phyloP scores from a whole-genome alignment of 768 basidiomycete genomes.

The Postia placenta region DNA sequence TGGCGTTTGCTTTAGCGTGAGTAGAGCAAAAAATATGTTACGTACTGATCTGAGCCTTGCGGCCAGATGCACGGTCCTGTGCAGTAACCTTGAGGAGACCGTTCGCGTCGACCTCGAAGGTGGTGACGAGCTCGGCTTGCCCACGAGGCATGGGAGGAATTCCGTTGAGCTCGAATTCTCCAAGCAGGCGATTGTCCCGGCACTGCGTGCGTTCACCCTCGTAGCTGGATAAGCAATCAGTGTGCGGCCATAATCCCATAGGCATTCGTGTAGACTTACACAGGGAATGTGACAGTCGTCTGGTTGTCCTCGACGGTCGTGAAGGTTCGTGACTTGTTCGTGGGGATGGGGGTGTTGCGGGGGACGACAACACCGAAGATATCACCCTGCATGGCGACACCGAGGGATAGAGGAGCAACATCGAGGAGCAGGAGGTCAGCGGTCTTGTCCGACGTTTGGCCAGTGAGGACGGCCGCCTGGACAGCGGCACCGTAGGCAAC shows the following conservation, averaged over 20 bases:
- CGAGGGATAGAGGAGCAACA: slow-evolving; percentile 95
- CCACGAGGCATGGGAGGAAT: slow-evolving; percentile 99
- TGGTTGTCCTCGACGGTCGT: slow-evolving; percentile 99
- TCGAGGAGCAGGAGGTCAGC: slow-evolving; percentile 97
- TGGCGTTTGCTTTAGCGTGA: background rate
- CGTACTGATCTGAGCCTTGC: slow-evolving; percentile 96
- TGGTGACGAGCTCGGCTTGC: slow-evolving; percentile 98
- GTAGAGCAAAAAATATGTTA: slow-evolving; percentile 10
- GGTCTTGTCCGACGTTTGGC: slow-evolving; percentile 98
- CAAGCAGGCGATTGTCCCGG: slow-evolving; percentile 97
- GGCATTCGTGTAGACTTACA: slow-evolving; percentile 41
- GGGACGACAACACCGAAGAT: slow-evolving; percentile 99
- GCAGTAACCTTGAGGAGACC: slow-evolving; percentile 99
- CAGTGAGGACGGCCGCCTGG: slow-evolving; percentile 97
- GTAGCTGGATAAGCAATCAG: slow-evolving; percentile 44
- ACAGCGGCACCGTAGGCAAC: slow-evolving; percentile 99
- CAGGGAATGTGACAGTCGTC: slow-evolving; percentile 99
- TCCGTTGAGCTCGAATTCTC: slow-evolving; percentile 98
- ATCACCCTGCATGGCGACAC: slow-evolving; percentile 99
- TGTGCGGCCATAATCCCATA: background rate
- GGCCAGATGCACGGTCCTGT: slow-evolving; percentile 96
- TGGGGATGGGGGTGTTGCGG: slow-evolving; percentile 98
- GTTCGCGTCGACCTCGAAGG: slow-evolving; percentile 99
- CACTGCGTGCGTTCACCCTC: slow-evolving; percentile 99
- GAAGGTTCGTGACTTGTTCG: slow-evolving; percentile 98